Evolutionary conservation across 768 basidiomycete species (phyloP), one percentile per base, ranked within the genome.

Genomic region (Leucocoprinus leucothites): DNA sequence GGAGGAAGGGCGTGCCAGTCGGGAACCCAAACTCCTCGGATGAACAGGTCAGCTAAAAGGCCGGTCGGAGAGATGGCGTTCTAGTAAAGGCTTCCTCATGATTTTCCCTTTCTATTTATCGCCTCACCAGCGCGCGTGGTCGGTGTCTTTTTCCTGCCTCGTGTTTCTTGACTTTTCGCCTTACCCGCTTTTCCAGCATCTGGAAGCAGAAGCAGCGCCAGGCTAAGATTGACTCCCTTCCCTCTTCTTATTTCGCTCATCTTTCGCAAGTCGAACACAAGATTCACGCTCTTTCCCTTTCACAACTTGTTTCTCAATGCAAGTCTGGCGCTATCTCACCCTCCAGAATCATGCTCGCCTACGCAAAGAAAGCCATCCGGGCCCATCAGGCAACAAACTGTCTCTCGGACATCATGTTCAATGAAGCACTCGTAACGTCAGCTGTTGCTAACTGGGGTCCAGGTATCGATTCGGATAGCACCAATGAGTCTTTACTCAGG

Each of bases 351-450:
- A 68, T 85, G 64, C 65, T 67, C 25, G 72, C 78, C 0, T 87
- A 84, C 65, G 77, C 74, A 24, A 84, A 85, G 64, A 79, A 77
- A 54, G 71, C 81, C 1, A 63, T 87, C 2, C 65, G 71, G 21
- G 82, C 82, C 0, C 82, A 85, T 16, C 67, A 69, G 31, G 71
- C 74, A 50, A 87, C 85, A 16, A 89, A 89, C 64, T 90, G 88
- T 61, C 66, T 88, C 43, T 77, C 85, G 9, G 86, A 88, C 58
- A 69, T 89, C 54, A 78, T 86, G 75, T 81, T 88, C 51, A 69
- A 73, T 35, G 75, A 69, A 60, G 72, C 70, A 53, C 72, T 75
- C 51, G 65, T 59, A 9, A 76, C 67, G 13, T 71, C 71, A 34
- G 66, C 74, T 34, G 70, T 63, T 22, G 68, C 67, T 24, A 72